These are phyloP conservation scores for Cardiospermum halicacabum DNA, from an alignment of 345 rosid species.

Conservation along the genomic window DNA sequence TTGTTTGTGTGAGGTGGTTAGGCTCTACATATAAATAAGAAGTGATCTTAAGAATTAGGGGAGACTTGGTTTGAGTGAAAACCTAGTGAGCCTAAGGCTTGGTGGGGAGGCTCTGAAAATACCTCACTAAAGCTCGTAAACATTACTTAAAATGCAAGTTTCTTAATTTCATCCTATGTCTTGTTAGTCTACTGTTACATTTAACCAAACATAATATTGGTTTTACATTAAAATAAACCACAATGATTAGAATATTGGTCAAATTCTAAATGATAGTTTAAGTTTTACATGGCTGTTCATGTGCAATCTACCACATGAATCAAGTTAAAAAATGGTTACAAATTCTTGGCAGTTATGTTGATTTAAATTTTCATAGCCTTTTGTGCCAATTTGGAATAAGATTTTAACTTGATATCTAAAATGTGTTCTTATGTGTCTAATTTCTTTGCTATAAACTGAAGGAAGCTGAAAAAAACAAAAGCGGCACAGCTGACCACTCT, in stretches of 20 bases:
- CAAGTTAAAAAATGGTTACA: neutral
- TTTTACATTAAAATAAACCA: neutral
- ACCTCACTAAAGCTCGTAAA: too few species aligned
- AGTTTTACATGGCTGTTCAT: neutral
- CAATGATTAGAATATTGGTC: neutral
- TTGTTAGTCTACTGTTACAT: too few species aligned
- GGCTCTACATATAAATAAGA: too few species aligned
- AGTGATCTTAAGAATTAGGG: too few species aligned
- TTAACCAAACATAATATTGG: too few species aligned
- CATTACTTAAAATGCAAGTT: too few species aligned
- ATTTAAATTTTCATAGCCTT: too few species aligned
- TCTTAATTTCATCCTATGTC: too few species aligned
- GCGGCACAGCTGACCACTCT: conserved; percentile 80
- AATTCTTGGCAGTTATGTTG: neutral
- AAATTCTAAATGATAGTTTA: neutral
- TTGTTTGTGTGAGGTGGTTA: too few species aligned
- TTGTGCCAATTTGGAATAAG: neutral
- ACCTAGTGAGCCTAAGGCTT: too few species aligned
- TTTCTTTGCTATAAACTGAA: conserved; percentile 32
- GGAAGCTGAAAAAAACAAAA: conserved; percentile 81
- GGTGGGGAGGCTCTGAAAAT: too few species aligned
- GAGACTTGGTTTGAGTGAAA: too few species aligned
- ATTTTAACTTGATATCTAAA: neutral
- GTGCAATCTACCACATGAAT: neutral
- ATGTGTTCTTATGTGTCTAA: conserved; percentile 13